These are phyloP conservation scores for Linanthus parryae DNA, from an alignment of 148 eudicot genomes.

Conservation along the genomic window DNA sequence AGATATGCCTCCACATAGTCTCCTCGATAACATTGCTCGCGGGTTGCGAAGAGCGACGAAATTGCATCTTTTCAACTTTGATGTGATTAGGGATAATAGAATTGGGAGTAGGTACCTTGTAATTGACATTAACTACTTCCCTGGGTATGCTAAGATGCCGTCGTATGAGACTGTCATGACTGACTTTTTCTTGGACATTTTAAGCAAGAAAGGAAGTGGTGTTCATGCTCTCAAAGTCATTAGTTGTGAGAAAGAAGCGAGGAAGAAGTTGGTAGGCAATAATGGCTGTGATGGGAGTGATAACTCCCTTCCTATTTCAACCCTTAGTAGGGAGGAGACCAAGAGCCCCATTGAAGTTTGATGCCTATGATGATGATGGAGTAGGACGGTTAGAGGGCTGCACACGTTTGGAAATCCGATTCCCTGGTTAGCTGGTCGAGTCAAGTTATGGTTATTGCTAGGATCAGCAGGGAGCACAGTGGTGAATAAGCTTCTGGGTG, in stretches of 20 bases:
- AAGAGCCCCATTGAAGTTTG: conserved; percentile 19
- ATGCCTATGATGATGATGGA: conserved; percentile 7
- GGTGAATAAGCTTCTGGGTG: too few relatives aligned
- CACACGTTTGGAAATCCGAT: conserved; percentile 19
- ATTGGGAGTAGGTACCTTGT: conserved; percentile 26
- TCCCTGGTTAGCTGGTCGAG: conserved; percentile 51
- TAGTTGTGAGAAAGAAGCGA: conserved; percentile 11
- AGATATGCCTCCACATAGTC: conserved; percentile 40
- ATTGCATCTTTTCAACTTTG: conserved; percentile 64
- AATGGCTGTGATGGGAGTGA: conserved; percentile 17
- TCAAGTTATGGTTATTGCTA: conserved; percentile 9
- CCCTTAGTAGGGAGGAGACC: too few relatives aligned
- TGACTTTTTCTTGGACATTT: conserved; percentile 44
- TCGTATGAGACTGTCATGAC: conserved; percentile 45
- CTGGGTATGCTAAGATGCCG: conserved; percentile 59
- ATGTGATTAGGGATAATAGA: conserved; percentile 52
- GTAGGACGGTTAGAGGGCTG: background rate
- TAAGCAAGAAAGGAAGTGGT: conserved; percentile 14
- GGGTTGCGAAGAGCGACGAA: conserved; percentile 29
- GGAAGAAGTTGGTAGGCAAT: conserved; percentile 23
- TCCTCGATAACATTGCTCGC: conserved; percentile 35
- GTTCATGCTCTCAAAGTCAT: conserved; percentile 1
- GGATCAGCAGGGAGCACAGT: conserved; percentile 13
- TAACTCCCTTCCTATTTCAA: too few relatives aligned
- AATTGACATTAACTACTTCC: conserved; percentile 76